Evolutionary conservation across 129 eudicot species (phyloP).

Genomic region (Artemisia argyi): DNA sequence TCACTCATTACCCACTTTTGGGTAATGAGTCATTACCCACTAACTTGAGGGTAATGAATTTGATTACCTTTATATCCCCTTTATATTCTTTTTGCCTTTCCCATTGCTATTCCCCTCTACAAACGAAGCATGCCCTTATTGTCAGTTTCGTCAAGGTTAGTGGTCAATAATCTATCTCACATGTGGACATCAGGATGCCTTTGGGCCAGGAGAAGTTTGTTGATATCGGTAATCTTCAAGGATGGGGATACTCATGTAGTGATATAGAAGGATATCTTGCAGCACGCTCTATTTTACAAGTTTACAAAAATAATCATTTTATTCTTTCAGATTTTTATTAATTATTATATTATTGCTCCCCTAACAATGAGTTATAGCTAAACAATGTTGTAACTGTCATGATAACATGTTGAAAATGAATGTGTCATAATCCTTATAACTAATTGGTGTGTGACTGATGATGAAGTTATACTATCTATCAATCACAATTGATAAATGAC

Average conservation of each 20-base stretch:
- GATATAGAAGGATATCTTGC: constrained; percentile 62
- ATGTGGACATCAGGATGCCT: no score
- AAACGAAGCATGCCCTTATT: no score
- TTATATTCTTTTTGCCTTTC: no score
- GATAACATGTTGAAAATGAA: not conserved
- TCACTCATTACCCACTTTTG: no score
- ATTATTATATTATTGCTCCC: not conserved
- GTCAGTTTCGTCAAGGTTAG: no score
- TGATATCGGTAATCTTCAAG: constrained; percentile 67
- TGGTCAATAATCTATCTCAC: no score
- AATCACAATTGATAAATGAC: no score
- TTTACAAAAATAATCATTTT: constrained; percentile 2
- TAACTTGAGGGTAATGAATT: no score
- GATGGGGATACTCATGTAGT: constrained; percentile 65
- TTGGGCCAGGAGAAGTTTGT: constrained; percentile 67
- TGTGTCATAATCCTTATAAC: not conserved
- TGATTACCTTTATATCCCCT: no score
- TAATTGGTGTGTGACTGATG: not conserved
- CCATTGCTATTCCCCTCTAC: no score
- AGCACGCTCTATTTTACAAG: constrained; percentile 70
- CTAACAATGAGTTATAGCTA: constrained; percentile 10
- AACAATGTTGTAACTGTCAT: constrained; percentile 1
- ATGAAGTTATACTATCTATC: not conserved
- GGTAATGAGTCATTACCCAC: no score
- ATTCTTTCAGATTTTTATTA: not conserved